Base-by-base conservation (phyloP, 257 asterid genomes). In the Jacaranda copaia region DNA sequence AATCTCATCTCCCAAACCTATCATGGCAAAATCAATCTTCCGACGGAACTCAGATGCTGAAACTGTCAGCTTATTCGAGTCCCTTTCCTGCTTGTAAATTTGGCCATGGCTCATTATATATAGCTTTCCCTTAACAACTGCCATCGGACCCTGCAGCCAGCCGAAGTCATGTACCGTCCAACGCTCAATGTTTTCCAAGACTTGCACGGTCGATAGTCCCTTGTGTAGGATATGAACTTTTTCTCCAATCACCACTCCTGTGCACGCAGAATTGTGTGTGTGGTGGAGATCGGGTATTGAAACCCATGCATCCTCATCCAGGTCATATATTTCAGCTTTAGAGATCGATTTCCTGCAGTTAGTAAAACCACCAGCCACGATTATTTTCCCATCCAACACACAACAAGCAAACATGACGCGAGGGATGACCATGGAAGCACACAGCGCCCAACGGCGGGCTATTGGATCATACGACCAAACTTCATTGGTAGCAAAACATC, bases 331-430 rank as follows among this genome's bases (percentile, higher is more conserved):
- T 79, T 96, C 99, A 4, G 97, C 97, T 48, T 89, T 93, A 0
- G 97, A 90, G 76, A 96, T 96, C 7, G 98, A 96, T 77, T 96
- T 96, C 86, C 98, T 76, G 85, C 93, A 90, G 86, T 80, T 84
- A 14, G 98, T 96, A 75, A 96, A 92, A 14, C 98, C 99, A 15
- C 99, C 99, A 0, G 99, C 99, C 16, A 93, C 98, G 6, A 96
- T 77, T 49, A 96, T 96, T 84, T 89, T 96, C 49, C 95, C 99
- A 5, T 96, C 97, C 79, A 90, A 75, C 65, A 82, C 97, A 42
- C 98, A 91, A 81, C 99, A 96, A 9, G 97, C 98, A 32, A 96
- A 96, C 99, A 93, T 96, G 71, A 98, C 97, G 2, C 98, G 97
- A 1, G 99, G 98, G 48, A 96, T 91, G 3, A 85, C 81, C 99